Evolutionary conservation across 805 yeast species (phyloP), one percentile per base, ranked within the genome.

Genomic region (Spathaspora girioi): DNA sequence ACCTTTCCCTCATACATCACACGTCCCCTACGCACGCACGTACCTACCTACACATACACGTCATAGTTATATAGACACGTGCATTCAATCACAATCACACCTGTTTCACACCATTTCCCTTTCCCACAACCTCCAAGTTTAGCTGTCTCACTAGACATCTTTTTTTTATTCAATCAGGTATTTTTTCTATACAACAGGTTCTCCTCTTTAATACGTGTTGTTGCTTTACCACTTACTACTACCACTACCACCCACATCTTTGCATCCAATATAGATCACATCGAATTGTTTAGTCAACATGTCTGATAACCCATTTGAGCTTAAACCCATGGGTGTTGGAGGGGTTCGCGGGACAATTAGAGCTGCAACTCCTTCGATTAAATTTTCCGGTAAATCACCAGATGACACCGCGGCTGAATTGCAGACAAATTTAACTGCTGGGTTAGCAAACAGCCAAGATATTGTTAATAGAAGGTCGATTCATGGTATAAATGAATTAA

Each of bases 401-500:
- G 87, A 82, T n/a, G 89, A 89, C 45, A 83, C 93, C 1, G 75
- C 79, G 2, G 54, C 63, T 19, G 83, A 82, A 46, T 73, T 93
- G 42, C 79, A 78, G 46, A 86, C 98, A 0, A 82, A 89, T 57
- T 49, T 67, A 2, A 60, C 56, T 1, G 60, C 65, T 10, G 99
- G 99, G 1, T 71, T 94, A 23, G 69, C 78, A 32, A 82, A 85
- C 43, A 72, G 74, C 31, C 91, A 83, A 52, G 98, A 92, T 53
- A 82, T 89, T 18, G 68, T 80, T 15, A 79, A 81, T 60, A 78
- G 98, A 59, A 79, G 93, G 59, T 75, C 83, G 19, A 72, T 84
- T 15, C 86, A 89, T 63, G 99, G 99, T 1, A 57, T 79, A 38
- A 94, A 94, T 67, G 97, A 89, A 56, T 77, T 96, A 46, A 71